Evolutionary conservation across 179 eudicot genomes (phyloP), one percentile per base, ranked within the genome.

Genomic region (Spinacia oleracea): DNA sequence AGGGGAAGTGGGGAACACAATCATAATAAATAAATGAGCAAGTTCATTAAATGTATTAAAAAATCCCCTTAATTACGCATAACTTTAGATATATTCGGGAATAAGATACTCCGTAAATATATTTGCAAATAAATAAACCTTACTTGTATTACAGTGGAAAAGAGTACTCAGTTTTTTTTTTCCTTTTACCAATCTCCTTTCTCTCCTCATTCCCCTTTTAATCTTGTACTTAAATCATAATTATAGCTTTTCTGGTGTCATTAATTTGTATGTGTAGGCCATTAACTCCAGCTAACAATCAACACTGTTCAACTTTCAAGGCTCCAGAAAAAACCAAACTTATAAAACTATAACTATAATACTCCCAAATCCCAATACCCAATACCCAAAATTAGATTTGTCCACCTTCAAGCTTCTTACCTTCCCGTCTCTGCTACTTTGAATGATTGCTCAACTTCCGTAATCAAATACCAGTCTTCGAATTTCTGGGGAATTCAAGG

Each of bases 391-490:
- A 18, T 71, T 65, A 0, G 42, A 53, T 63, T 73, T 75, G n/a
- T n/a, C 66, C 63, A 40, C 53, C 50, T 71, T 58, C 18, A 63
- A 64, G 53, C 1, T 55, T 56, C 35, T 10, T n/a, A 63, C 50
- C 40, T 65, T 81, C 42, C 55, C 20, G 27, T n/a, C 71, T 38
- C 72, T 40, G 34, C 35, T 65, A 53, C 50, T 79, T 50, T 25
- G 38, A 72, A 72, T 62, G 48, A 23, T 78, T 71, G 40, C 73
- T 51, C 65, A 81, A 76, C 77, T 76, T 76, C 67, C 66, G 60
- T 50, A 62, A 78, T 77, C 68, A 35, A 38, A 31, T 16, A 50
- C 59, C 31, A 21, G 18, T 43, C 48, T 56, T 56, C 74, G 46
- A 43, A 31, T n/a, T 70, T 65, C 25, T 51, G 60, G 64, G 34